A percentile compares a stretch with the other conserved stretches of the same genome.
These are phyloP conservation scores for Tylopilus intermedius DNA, from an alignment of 768 basidiomycete genomes.

Conservation along the genomic window DNA sequence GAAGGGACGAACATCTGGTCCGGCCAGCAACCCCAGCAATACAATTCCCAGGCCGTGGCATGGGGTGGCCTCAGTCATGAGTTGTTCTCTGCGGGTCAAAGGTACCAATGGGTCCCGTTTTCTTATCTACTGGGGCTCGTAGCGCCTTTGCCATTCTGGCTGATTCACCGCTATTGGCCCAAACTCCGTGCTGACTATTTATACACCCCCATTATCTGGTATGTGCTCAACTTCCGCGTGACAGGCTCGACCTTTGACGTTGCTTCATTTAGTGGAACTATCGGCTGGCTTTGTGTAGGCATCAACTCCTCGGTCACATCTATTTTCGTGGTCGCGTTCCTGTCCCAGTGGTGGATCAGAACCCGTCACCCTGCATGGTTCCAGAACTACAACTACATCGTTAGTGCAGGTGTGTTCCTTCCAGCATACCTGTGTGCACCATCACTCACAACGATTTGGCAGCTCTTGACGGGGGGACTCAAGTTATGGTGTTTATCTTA, in stretches of 20 bases:
- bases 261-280: slow-evolving; percentile 10
- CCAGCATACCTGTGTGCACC: neutral
- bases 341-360: slow-evolving; percentile 37
- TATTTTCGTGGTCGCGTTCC: slow-evolving; percentile 24
- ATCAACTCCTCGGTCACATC: slow-evolving; percentile 25
- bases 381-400: slow-evolving; percentile 34
- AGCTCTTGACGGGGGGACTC: slow-evolving; percentile 36
- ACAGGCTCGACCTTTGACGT: neutral
- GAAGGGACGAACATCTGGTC: slow-evolving; percentile 45
- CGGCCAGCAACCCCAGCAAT: slow-evolving; percentile 27
- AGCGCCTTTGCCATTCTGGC: slow-evolving; percentile 39
- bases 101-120: slow-evolving; percentile 39
- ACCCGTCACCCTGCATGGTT: slow-evolving; percentile 35
- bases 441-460: neutral
- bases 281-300: slow-evolving; percentile 19
- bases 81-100: slow-evolving; percentile 28
- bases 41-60: slow-evolving; percentile 32
- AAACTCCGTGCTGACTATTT: slow-evolving; percentile 22
- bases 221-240: slow-evolving; percentile 6
- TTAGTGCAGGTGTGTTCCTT: slow-evolving; percentile 37
- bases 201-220: slow-evolving; percentile 31
- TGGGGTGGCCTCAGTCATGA: slow-evolving; percentile 37
- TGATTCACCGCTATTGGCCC: slow-evolving; percentile 34
- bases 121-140: slow-evolving; percentile 30
- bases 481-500: slow-evolving; percentile 53